These are phyloP conservation scores for Bolboschoenoplectus hybrid DNA, from an alignment of 202 grass and related monocot genomes.

Conservation along the genomic window DNA sequence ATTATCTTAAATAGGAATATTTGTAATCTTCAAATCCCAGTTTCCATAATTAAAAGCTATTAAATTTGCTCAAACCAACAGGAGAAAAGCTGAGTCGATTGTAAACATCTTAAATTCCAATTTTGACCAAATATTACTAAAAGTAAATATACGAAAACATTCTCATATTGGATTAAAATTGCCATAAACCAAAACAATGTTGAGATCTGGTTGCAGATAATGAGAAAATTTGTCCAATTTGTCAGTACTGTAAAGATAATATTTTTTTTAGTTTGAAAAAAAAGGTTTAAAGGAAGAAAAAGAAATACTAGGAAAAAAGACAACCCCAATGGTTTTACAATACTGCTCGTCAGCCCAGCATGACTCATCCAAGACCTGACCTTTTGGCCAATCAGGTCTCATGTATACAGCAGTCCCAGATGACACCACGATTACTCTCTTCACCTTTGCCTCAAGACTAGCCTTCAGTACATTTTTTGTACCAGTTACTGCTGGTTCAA, in stretches of 20 bases:
- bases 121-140: not conserved
- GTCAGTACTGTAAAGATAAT: not conserved
- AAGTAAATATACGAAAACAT: not conserved
- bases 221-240: not conserved
- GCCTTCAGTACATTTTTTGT: conserved; percentile 68
- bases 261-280: not conserved
- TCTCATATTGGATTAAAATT: not conserved
- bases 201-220: not conserved
- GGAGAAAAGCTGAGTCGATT: not conserved
- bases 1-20: not conserved
- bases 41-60: not conserved
- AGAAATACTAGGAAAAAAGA: not conserved
- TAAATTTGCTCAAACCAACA: not conserved
- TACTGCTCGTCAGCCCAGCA: conserved; percentile 67
- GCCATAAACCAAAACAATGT: not conserved
- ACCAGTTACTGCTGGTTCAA: conserved; percentile 57
- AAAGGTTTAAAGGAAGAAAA: not conserved
- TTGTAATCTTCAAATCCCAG: not conserved
- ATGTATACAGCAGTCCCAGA: conserved; percentile 44
- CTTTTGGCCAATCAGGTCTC: conserved; percentile 48
- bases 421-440: conserved; percentile 63
- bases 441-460: conserved; percentile 57
- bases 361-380: conserved; percentile 54
- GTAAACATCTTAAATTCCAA: not conserved
- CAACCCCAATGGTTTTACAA: conserved; percentile 59